A percentile compares a stretch with the other conserved stretches of the same genome.
Evolutionary conservation across 1,284 basidiomycete genomes (phyloP).

Genomic region (Inonotus obliquus): DNA sequence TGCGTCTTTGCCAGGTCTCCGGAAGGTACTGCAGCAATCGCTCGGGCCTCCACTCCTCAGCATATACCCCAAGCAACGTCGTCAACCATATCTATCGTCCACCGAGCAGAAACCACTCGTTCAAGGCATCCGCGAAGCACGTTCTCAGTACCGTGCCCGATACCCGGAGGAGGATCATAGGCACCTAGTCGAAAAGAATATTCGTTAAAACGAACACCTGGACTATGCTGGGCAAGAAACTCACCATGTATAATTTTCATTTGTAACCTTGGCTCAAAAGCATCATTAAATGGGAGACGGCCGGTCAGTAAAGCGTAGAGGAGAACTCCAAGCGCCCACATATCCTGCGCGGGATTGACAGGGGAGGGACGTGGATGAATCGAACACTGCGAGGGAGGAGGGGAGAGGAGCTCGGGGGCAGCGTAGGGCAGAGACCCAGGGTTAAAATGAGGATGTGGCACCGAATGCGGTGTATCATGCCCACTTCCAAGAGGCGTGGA

Average conservation of each 20-base stretch:
- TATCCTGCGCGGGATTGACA: conserved; percentile 74
- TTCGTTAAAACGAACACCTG: conserved; percentile 11
- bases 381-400: conserved; percentile 31
- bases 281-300: conserved; percentile 77
- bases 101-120: conserved; percentile 51
- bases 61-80: conserved; percentile 71
- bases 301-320: conserved; percentile 82
- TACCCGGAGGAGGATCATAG: conserved; percentile 51
- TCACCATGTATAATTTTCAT: conserved; percentile 86
- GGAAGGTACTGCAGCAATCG: conserved; percentile 12
- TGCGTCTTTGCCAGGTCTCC: conserved; percentile 3
- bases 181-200: conserved; percentile 38
- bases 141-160: conserved; percentile 67
- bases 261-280: conserved; percentile 84
- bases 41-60: conserved; percentile 15
- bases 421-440: conserved; percentile 90
- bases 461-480: conserved; percentile 26
- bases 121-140: conserved; percentile 76
- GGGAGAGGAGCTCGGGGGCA: conserved; percentile 69
- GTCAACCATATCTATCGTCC: conserved; percentile 73
- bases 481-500: conserved; percentile 47
- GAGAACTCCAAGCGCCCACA: conserved; percentile 90
- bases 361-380: conserved; percentile 26
- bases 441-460: conserved; percentile 44
- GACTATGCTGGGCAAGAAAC: conserved; percentile 27